These are phyloP conservation scores for Leucocoprinus sp. DNA, from an alignment of 768 basidiomycete genomes.

Conservation along the genomic window DNA sequence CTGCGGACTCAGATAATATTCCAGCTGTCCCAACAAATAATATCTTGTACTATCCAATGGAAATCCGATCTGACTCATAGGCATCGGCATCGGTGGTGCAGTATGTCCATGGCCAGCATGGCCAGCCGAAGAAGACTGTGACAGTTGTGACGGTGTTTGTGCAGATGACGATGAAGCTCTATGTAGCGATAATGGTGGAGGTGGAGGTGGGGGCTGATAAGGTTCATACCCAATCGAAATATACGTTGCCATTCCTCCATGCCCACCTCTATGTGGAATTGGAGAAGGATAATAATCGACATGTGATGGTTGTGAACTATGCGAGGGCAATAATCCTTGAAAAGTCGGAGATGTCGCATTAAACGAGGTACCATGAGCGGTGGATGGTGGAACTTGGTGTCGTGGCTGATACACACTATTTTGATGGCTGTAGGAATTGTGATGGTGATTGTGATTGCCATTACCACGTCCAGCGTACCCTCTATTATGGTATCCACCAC, in stretches of 20 bases:
- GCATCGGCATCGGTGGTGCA: slow-evolving; percentile 34
- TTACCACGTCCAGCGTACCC: slow-evolving; percentile 22
- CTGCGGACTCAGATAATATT: slow-evolving; percentile 87
- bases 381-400: slow-evolving; percentile 22
- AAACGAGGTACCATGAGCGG: too few relatives aligned
- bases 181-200: slow-evolving; percentile 16
- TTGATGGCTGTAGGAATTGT: too few relatives aligned
- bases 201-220: slow-evolving; percentile 15
- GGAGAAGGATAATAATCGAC: slow-evolving; percentile 9
- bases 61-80: slow-evolving; percentile 39
- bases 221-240: slow-evolving; percentile 11
- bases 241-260: slow-evolving; percentile 7
- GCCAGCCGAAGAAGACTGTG: slow-evolving; percentile 1
- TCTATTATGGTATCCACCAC: slow-evolving; percentile 32
- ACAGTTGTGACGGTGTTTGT: slow-evolving; percentile 11
- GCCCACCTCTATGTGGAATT: not conserved
- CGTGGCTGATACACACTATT: slow-evolving; percentile 14
- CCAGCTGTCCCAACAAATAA: slow-evolving; percentile 74
- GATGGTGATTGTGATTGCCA: slow-evolving; percentile 19
- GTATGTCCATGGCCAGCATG: not conserved
- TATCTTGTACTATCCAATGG: slow-evolving; percentile 59
- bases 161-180: too few relatives aligned
- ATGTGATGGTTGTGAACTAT: slow-evolving; percentile 8
- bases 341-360: slow-evolving; percentile 22
- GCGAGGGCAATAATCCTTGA: slow-evolving; percentile 4